Evolutionary conservation across 1,284 basidiomycete genomes (phyloP).

Genomic region (Cutaneotrichosporon mucoides): DNA sequence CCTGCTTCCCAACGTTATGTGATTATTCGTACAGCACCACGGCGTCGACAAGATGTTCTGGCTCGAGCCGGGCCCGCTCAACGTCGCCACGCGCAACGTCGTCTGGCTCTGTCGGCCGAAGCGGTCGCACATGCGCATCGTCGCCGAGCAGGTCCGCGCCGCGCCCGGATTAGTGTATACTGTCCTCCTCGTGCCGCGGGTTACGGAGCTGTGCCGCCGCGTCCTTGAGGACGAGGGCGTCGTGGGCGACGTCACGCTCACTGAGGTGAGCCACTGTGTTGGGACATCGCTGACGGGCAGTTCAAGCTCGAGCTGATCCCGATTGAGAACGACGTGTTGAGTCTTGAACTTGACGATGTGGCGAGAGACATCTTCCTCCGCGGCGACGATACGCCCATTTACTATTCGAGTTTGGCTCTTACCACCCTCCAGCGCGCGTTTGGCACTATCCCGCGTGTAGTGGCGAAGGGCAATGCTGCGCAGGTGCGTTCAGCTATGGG

Average conservation of each 20-base stretch:
- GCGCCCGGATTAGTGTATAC: conserved; percentile 59
- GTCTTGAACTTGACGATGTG: conserved; percentile 75
- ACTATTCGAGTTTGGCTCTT: conserved; percentile 81
- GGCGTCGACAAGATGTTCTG: conserved; percentile 99
- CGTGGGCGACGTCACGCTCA: conserved; percentile 77
- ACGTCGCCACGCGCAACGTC: conserved; percentile 79
- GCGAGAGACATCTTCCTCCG: conserved; percentile 85
- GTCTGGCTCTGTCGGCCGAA: conserved; percentile 89
- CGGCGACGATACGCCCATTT: conserved; percentile 87
- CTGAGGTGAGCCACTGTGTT: conserved; percentile 51
- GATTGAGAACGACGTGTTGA: conserved; percentile 82
- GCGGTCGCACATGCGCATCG: conserved; percentile 78
- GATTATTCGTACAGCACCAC: conserved; percentile 64
- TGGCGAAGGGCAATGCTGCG: conserved; percentile 90
- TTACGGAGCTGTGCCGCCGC: conserved; percentile 76
- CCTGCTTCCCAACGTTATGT: no score
- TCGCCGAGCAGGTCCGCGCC: conserved; percentile 57
- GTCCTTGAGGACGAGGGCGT: conserved; percentile 89
- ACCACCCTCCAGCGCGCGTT: conserved; percentile 79
- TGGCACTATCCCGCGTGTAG: conserved; percentile 81
- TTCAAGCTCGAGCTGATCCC: conserved; percentile 93
- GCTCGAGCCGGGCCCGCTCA: conserved; percentile 83
- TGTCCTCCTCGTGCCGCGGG: conserved; percentile 81
- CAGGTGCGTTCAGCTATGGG: background rate
- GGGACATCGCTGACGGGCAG: conserved; percentile 7